These are phyloP conservation scores for Fusarium sublunatum DNA, from an alignment of 2,329 filamentous ascomycete genomes.

Conservation along the genomic window DNA sequence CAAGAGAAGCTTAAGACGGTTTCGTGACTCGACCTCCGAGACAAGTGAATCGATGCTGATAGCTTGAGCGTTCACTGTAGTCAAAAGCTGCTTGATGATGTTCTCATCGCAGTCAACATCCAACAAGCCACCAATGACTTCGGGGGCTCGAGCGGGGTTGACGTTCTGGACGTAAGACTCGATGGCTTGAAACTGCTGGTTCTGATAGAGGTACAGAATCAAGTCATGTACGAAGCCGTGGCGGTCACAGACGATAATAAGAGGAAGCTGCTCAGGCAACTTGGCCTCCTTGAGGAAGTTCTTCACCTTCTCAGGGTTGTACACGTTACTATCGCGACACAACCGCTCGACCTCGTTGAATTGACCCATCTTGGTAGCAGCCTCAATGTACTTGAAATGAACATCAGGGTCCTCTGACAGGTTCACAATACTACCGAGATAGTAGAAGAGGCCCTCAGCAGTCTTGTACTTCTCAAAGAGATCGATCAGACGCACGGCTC, in stretches of 20 bases:
- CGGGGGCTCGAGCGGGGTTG: slow-evolving; percentile 89
- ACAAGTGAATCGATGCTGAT: slow-evolving; percentile 97
- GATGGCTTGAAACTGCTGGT: slow-evolving; percentile 98
- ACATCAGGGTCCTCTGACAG: slow-evolving; percentile 95
- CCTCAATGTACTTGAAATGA: slow-evolving; percentile 99
- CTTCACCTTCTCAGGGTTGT: slow-evolving; percentile 96
- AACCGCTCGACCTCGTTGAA: slow-evolving; percentile 97
- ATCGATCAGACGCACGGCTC: slow-evolving; percentile 87
- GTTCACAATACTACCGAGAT: slow-evolving; percentile 97
- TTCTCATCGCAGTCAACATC: slow-evolving; percentile 97
- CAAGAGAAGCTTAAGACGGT: slow-evolving; percentile 92
- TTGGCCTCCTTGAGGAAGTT: slow-evolving; percentile 99
- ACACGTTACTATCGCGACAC: slow-evolving; percentile 90
- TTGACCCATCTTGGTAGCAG: slow-evolving; percentile 92
- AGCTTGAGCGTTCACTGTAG: slow-evolving; percentile 82
- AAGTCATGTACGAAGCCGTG: slow-evolving; percentile 99
- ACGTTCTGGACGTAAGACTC: slow-evolving; percentile 98
- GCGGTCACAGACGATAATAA: slow-evolving; percentile 99
- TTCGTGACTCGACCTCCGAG: slow-evolving; percentile 92
- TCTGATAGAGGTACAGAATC: slow-evolving; percentile 97
- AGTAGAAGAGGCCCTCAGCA: slow-evolving; percentile 96
- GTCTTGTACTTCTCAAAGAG: slow-evolving; percentile 98
- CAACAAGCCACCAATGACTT: slow-evolving; percentile 90
- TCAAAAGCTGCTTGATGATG: slow-evolving; percentile 92
- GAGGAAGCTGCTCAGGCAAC: slow-evolving; percentile 88